phyloP scores from a whole-genome alignment of 345 rosid genomes.

The Corymbia maculata region DNA sequence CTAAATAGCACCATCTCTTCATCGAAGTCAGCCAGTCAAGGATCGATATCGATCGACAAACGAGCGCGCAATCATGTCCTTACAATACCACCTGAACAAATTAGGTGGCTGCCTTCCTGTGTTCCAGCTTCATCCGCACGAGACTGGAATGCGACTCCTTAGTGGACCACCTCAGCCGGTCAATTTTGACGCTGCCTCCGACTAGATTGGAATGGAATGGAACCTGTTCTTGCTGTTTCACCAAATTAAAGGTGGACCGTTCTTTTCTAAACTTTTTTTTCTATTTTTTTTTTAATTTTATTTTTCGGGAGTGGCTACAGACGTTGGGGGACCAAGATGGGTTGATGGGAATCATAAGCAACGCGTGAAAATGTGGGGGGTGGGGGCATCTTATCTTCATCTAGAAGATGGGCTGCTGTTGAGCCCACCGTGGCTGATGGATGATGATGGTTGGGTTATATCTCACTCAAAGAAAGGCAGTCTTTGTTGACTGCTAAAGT shows the following conservation, averaged over 20 bases:
- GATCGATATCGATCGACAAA: background rate
- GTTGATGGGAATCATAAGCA: background rate
- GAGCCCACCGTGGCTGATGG: background rate
- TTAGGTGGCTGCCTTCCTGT: no score
- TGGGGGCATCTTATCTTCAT: background rate
- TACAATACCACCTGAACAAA: no score
- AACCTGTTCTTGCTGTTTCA: background rate
- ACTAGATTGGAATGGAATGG: background rate
- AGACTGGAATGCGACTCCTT: background rate
- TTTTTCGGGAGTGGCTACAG: background rate
- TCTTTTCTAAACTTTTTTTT: background rate
- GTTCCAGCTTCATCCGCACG: background rate
- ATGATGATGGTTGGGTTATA: background rate
- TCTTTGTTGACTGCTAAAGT: background rate
- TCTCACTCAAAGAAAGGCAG: background rate
- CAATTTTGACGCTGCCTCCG: background rate
- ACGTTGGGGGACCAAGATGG: background rate
- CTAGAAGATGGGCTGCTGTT: background rate
- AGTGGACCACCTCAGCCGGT: background rate
- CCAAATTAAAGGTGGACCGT: background rate
- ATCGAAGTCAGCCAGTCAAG: background rate
- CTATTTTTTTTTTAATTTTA: background rate
- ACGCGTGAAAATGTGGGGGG: background rate
- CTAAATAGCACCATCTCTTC: background rate
- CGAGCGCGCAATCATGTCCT: background rate